Evolutionary conservation across 148 eudicot species (phyloP), one percentile per base, ranked within the genome.

Genomic region (Vaccinium macrocarpon): DNA sequence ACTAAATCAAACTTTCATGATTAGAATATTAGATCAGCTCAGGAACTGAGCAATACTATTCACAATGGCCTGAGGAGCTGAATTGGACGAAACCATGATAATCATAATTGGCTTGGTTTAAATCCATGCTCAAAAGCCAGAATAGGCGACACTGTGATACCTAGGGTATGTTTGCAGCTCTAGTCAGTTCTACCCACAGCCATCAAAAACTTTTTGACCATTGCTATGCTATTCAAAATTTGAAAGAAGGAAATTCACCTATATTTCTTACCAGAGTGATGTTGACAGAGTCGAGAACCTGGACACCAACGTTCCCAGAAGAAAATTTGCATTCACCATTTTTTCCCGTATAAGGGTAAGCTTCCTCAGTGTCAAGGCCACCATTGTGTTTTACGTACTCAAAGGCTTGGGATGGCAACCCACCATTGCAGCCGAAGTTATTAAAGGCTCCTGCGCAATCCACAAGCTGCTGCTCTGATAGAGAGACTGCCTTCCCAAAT

Each of bases 401-500:
- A 81, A 94, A 97, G 66, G 99, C 99, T 86, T 97, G 99, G 76
- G 99, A 97, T 42, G 99, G 99, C 84, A 97, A 84, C 86, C 99
- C 99, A 73, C 99, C 99, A 76, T 86, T 87, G 91, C 99, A 97
- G 32, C 99, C 99, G 83, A 64, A 87, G 84, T 97, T 97, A 81
- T 97, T 91, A 84, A 94, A 97, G 35, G 89, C 89, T 14, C 90
- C 88, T 52, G 98, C 99, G 88, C 99, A 97, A 84, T 97, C 99
- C 82, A 97, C 98, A 87, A 97, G 99, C 83, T 97, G 99, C 86
- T 97, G 99, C 90, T 97, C 99, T 10, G 99, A 97, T 73, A 97
- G 88, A 84, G 98, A 97, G 85, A 97, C 91, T 10, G 79, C 91
- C 85, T 93, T 92, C 78, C 98, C 95, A 84, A 85, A 91, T 66